phyloP scores from a whole-genome alignment of 345 rosid genomes.

The Bretschneidera sinensis region DNA sequence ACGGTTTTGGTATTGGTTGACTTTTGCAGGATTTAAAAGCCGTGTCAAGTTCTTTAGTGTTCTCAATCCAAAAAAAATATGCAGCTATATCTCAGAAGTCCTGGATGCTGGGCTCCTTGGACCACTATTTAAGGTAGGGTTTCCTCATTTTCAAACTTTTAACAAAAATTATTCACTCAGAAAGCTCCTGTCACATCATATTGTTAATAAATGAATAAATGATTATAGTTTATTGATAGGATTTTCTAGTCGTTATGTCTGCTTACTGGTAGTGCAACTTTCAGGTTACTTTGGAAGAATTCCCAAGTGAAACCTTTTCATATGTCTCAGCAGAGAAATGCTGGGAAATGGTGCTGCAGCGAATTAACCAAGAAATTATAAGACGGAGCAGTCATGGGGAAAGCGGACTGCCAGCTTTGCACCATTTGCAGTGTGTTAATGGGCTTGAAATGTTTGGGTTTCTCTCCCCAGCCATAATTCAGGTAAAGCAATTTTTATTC shows the following conservation, averaged over 20 bases:
- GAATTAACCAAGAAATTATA: conserved; percentile 51
- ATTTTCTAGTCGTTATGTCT: neutral
- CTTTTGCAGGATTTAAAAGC: conserved; percentile 72
- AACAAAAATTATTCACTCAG: neutral
- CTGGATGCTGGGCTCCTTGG: conserved; percentile 81
- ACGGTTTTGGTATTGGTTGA: conserved; percentile 12
- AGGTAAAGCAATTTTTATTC: conserved; percentile 35
- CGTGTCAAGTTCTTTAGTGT: conserved; percentile 64
- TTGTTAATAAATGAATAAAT: neutral
- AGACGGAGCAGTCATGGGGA: conserved; percentile 31
- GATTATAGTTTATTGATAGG: neutral
- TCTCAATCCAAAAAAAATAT: conserved; percentile 52
- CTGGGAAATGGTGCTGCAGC: conserved; percentile 77
- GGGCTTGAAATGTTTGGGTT: conserved; percentile 92
- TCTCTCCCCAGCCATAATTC: conserved; percentile 48
- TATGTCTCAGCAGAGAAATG: conserved; percentile 70
- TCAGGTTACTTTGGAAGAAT: conserved; percentile 80
- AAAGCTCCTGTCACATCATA: neutral
- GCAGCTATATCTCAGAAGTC: conserved; percentile 76
- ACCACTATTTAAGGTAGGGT: conserved; percentile 81
- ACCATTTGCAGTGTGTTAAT: conserved; percentile 43
- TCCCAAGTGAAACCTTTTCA: conserved; percentile 50
- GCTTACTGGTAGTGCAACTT: conserved; percentile 14
- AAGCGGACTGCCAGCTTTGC: conserved; percentile 35
- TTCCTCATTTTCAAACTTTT: neutral